Percentiles rank a stretch among this genome's conserved stretches.
These are phyloP conservation scores for Lachancea meyersii DNA, from an alignment of 805 yeast genomes.

Conservation along the genomic window DNA sequence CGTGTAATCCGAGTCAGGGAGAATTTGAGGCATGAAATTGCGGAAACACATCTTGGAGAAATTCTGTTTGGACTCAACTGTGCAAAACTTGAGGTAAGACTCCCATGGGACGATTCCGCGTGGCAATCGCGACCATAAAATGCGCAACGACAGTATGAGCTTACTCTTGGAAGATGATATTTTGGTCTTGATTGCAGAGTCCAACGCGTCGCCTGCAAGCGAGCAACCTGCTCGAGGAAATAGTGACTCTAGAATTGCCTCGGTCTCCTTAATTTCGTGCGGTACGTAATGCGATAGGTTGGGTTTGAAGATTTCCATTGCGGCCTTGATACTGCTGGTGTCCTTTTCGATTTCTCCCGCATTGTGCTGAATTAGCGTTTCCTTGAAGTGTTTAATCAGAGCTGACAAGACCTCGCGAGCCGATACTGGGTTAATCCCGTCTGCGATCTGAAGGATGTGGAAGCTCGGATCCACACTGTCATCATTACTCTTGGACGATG, in stretches of 20 bases:
- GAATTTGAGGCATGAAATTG: conserved; percentile 29
- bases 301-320: conserved; percentile 34
- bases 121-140: conserved; percentile 33
- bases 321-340: conserved; percentile 14
- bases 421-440: conserved; percentile 30
- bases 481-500: conserved; percentile 8
- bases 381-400: conserved; percentile 30
- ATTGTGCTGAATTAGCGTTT: conserved; percentile 15
- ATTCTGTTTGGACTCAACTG: conserved; percentile 21
- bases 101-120: conserved; percentile 35
- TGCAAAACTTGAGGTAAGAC: conserved; percentile 26
- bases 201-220: conserved; percentile 28
- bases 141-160: conserved; percentile 27
- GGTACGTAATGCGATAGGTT: conserved; percentile 32
- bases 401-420: conserved; percentile 33
- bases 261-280: conserved; percentile 26
- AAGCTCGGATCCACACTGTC: conserved; percentile 11
- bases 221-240: conserved; percentile 37
- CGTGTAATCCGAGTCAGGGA: conserved; percentile 34
- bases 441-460: conserved; percentile 17
- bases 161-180: conserved; percentile 23
- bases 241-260: conserved; percentile 24
- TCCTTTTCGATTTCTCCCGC: conserved; percentile 13
- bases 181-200: conserved; percentile 17
- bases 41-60: conserved; percentile 31